Evolutionary conservation across 1,139 yeast genomes (phyloP).

Genomic region (Lodderomyces theae): DNA sequence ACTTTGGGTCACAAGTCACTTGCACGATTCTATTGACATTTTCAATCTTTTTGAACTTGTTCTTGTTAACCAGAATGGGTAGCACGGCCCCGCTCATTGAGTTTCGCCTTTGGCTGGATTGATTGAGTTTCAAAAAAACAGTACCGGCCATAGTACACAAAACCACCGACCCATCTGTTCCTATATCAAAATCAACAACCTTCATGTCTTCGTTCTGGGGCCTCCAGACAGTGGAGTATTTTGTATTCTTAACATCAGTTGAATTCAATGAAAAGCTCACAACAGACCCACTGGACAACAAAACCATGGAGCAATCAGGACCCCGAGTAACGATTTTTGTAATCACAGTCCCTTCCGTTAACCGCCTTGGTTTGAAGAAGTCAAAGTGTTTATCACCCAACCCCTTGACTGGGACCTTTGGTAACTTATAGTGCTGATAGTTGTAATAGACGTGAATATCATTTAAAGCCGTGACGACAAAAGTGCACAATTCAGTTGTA

Average conservation of each 20-base stretch:
- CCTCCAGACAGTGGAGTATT: conserved; percentile 48
- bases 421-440: conserved; percentile 53
- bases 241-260: conserved; percentile 31
- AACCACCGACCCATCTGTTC: conserved; percentile 66
- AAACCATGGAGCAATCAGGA: conserved; percentile 37
- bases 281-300: conserved; percentile 54
- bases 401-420: conserved; percentile 35
- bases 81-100: conserved; percentile 22
- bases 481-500: conserved; percentile 71
- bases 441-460: conserved; percentile 64
- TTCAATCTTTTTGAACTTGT: conserved; percentile 56
- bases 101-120: conserved; percentile 23
- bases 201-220: conserved; percentile 52
- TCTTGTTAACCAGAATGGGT: conserved; percentile 27
- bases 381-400: conserved; percentile 45
- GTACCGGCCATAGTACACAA: conserved; percentile 69
- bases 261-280: conserved; percentile 33
- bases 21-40: conserved; percentile 51
- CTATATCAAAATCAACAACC: conserved; percentile 61
- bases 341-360: conserved; percentile 40
- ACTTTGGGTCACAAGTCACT: conserved; percentile 66
- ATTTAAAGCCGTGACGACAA: conserved; percentile 57
- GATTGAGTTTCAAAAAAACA: conserved; percentile 40
- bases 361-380: conserved; percentile 48
- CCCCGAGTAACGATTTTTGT: conserved; percentile 34